Evolutionary conservation across 805 yeast genomes (phyloP).

Genomic region (Wickerhamiella nectarea): DNA sequence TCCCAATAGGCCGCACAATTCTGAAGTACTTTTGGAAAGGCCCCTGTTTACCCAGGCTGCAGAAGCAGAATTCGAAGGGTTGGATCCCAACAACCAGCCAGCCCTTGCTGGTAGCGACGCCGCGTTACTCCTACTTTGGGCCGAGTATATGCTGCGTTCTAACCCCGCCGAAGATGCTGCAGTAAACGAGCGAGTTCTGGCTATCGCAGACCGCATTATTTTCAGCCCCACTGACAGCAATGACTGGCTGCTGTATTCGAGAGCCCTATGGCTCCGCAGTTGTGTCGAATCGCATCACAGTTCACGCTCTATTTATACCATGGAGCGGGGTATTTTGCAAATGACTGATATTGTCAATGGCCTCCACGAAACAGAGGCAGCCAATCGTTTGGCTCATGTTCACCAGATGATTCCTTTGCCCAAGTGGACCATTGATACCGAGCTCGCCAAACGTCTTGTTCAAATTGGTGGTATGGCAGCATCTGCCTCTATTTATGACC

Average conservation of each 20-base stretch:
- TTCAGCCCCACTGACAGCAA: constrained; percentile 32
- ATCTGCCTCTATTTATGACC: constrained; percentile 77
- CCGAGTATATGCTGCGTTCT: constrained; percentile 48
- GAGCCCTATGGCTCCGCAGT: constrained; percentile 85
- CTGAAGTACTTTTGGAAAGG: constrained; percentile 65
- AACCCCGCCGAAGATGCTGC: constrained; percentile 60
- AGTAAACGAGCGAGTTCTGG: constrained; percentile 70
- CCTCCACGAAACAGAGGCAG: constrained; percentile 24
- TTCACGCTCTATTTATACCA: constrained; percentile 64
- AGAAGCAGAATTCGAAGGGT: constrained; percentile 24
- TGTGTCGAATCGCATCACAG: constrained; percentile 71
- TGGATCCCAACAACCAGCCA: constrained; percentile 81
- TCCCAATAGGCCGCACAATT: constrained; percentile 52
- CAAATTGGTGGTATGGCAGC: constrained; percentile 72
- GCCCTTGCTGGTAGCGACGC: constrained; percentile 53
- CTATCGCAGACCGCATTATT: constrained; percentile 62
- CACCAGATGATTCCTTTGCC: constrained; percentile 69
- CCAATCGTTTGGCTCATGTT: constrained; percentile 51
- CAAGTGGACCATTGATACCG: constrained; percentile 70
- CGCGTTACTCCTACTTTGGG: constrained; percentile 57
- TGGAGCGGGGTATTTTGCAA: constrained; percentile 88
- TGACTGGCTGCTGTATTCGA: constrained; percentile 67
- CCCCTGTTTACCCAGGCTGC: constrained; percentile 37
- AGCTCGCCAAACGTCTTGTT: constrained; percentile 74
- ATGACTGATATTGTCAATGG: constrained; percentile 87